Evolutionary conservation across 371 early-diverging fungal species (phyloP).

Genomic region (Rhizopus stolonifer): DNA sequence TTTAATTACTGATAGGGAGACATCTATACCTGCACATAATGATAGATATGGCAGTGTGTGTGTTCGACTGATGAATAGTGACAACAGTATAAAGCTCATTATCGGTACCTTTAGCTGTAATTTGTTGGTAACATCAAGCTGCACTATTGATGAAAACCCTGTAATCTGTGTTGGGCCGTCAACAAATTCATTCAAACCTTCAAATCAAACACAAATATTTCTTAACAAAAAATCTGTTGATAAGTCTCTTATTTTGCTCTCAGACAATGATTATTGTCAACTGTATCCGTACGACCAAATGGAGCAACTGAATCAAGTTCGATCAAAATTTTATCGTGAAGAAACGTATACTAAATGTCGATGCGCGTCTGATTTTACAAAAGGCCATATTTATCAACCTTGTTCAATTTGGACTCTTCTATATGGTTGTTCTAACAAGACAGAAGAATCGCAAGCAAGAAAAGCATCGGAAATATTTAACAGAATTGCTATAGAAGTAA

Average conservation of each 20-base stretch:
- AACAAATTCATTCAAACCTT: slow-evolving; percentile 8
- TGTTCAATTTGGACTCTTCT: slow-evolving; percentile 14
- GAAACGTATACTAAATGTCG: slow-evolving; percentile 16
- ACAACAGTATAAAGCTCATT: slow-evolving; percentile 8
- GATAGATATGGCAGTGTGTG: slow-evolving; percentile 1
- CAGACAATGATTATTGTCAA: slow-evolving; percentile 9
- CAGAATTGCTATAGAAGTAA: slow-evolving; percentile 1
- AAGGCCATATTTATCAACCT: slow-evolving; percentile 13
- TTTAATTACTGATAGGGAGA: slow-evolving; percentile 9
- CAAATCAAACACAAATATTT: slow-evolving; percentile 13
- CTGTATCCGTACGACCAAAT: slow-evolving; percentile 6
- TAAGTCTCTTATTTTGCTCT: slow-evolving; percentile 6
- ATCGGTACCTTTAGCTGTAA: slow-evolving; percentile 15
- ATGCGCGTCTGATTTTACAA: slow-evolving; percentile 8
- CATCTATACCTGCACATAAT: slow-evolving; percentile 8
- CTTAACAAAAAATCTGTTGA: slow-evolving; percentile 13
- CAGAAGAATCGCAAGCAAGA: slow-evolving; percentile 13
- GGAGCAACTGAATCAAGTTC: slow-evolving; percentile 11
- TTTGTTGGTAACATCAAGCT: slow-evolving; percentile 16
- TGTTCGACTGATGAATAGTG: slow-evolving; percentile 7
- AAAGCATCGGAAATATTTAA: slow-evolving; percentile 1
- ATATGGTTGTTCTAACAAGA: slow-evolving; percentile 9
- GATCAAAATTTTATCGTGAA: slow-evolving; percentile 11
- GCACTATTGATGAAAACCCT: slow-evolving; percentile 7
- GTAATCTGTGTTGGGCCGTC: slow-evolving; percentile 11